These are phyloP conservation scores for Dothiorella sarmentorum DNA, from an alignment of 2,329 filamentous ascomycete species.

Conservation along the genomic window DNA sequence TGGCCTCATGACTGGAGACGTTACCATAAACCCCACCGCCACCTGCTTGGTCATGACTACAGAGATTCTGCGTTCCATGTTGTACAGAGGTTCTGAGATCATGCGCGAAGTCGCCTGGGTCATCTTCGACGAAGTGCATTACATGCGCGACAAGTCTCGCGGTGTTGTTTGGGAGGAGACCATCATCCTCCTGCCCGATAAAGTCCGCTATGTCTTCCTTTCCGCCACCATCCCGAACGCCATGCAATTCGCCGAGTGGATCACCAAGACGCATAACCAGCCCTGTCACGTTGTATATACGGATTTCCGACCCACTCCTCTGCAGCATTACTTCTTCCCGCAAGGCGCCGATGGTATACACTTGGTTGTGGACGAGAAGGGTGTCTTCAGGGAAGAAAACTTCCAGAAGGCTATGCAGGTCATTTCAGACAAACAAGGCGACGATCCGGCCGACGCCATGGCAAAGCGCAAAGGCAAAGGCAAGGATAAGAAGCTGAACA, in stretches of 20 bases:
- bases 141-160: slow-evolving; percentile 88
- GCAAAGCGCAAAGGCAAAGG: slow-evolving; percentile 82
- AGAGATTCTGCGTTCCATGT: slow-evolving; percentile 97
- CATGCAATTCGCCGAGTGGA: slow-evolving; percentile 99
- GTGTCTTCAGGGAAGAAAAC: slow-evolving; percentile 92
- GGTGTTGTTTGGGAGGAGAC: slow-evolving; percentile 99
- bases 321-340: slow-evolving; percentile 98
- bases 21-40: slow-evolving; percentile 97
- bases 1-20: slow-evolving; percentile 97
- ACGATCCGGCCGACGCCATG: slow-evolving; percentile 73
- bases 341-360: slow-evolving; percentile 89
- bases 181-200: slow-evolving; percentile 95
- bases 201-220: slow-evolving; percentile 97
- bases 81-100: slow-evolving; percentile 96
- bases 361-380: slow-evolving; percentile 94
- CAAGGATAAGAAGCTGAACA: slow-evolving; percentile 88
- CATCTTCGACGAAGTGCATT: slow-evolving; percentile 97
- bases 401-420: slow-evolving; percentile 94
- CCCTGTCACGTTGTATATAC: slow-evolving; percentile 99
- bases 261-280: slow-evolving; percentile 95
- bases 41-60: slow-evolving; percentile 99
- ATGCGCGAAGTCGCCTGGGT: slow-evolving; percentile 99
- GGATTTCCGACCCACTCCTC: slow-evolving; percentile 91
- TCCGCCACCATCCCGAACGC: slow-evolving; percentile 98
- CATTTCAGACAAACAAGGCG: slow-evolving; percentile 82